Percentiles rank a stretch among this genome's conserved stretches.
Evolutionary conservation across 164 flowering plant genomes (phyloP).

Genomic region (Cinnamomum chago): DNA sequence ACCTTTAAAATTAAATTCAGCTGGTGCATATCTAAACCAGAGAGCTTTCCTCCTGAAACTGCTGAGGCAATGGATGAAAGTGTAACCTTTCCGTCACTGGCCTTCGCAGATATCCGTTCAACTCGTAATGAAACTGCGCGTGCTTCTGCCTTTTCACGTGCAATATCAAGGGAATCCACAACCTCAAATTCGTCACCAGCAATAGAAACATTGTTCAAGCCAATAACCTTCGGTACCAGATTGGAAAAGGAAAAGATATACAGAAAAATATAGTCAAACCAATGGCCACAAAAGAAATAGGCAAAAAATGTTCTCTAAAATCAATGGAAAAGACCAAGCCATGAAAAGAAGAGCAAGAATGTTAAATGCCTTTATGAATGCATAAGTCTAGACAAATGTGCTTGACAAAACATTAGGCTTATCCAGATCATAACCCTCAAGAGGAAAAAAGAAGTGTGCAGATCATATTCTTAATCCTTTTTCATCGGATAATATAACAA

Average conservation of each 20-base stretch:
- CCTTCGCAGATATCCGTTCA: conserved; percentile 72
- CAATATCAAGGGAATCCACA: conserved; percentile 71
- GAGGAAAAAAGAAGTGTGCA: neutral
- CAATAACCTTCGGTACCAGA: conserved; percentile 57
- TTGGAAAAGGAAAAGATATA: neutral
- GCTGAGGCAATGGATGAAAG: conserved; percentile 91
- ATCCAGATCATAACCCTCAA: neutral
- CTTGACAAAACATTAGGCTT: neutral
- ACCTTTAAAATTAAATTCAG: conserved; percentile 86
- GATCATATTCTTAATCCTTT: too few relatives aligned
- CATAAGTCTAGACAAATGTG: neutral
- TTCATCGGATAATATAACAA: neutral
- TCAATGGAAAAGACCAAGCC: neutral
- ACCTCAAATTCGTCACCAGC: conserved; percentile 96
- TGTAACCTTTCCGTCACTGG: conserved; percentile 82
- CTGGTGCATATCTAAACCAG: conserved; percentile 88
- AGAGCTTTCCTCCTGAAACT: conserved; percentile 58
- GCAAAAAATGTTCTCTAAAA: neutral
- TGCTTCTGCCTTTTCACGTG: conserved; percentile 73
- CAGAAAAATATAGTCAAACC: conserved; percentile 1
- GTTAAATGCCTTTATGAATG: neutral
- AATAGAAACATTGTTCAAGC: conserved; percentile 74
- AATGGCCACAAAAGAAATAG: neutral
- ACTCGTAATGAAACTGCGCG: conserved; percentile 49
- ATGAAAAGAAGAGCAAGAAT: neutral